phyloP scores from a whole-genome alignment of 257 asterid genomes.

The Solanum medicagineum region DNA sequence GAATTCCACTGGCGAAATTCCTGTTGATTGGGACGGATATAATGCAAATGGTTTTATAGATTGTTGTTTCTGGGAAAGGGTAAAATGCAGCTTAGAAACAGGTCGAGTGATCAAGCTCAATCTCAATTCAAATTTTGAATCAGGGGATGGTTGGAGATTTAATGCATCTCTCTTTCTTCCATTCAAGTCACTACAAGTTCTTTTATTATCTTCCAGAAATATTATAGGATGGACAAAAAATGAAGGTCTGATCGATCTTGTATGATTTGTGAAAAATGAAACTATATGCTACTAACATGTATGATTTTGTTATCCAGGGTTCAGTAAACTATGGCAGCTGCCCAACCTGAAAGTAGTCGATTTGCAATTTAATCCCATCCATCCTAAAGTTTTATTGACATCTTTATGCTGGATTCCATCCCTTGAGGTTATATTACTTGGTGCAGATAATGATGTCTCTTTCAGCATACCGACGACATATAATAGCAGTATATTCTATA shows the following conservation, averaged over 20 bases:
- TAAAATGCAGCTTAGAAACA: not conserved
- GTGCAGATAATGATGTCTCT: rapidly evolving
- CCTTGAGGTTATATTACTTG: not conserved
- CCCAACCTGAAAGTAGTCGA: not conserved
- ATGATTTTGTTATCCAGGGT: not conserved
- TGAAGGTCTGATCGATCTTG: not conserved
- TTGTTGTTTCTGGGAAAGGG: not conserved
- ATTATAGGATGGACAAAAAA: not conserved
- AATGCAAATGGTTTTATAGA: not conserved
- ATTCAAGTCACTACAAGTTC: not conserved
- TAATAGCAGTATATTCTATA: too few relatives aligned
- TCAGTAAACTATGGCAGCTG: not conserved
- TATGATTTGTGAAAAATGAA: not conserved
- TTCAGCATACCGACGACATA: not conserved
- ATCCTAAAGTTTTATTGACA: not conserved
- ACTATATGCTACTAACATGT: not conserved
- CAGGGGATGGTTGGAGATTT: not conserved
- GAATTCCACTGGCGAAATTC: not conserved
- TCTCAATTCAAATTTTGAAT: not conserved
- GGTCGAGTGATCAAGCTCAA: not conserved
- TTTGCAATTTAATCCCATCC: not conserved
- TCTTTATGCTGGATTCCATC: not conserved
- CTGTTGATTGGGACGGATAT: not conserved
- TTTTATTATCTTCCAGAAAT: not conserved
- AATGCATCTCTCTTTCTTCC: not conserved